Conservation (phyloP, 2,329 filamentous ascomycete genomes). For the Plenodomus lindquistii region DNA sequence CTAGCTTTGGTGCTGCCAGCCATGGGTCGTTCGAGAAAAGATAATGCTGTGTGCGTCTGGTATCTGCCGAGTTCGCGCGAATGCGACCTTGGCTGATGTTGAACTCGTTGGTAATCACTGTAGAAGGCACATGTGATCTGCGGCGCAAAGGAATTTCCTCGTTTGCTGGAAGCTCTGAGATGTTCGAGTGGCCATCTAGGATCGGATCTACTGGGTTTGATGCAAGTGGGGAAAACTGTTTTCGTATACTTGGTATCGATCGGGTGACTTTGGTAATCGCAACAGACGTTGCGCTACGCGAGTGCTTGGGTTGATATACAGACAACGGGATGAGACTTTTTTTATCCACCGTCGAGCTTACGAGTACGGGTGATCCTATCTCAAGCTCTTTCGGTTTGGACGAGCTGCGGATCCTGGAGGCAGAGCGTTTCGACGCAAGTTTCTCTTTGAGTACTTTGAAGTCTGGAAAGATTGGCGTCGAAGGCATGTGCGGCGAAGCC, state of each 20-base stretch:
- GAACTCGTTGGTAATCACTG: slow-evolving; percentile 15
- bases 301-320: slow-evolving; percentile 32
- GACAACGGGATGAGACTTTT: slow-evolving; percentile 31
- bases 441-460: slow-evolving; percentile 39
- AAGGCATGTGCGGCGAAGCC: slow-evolving; percentile 31
- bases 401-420: slow-evolving; percentile 25
- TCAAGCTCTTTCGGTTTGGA: slow-evolving; percentile 32
- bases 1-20: slow-evolving; percentile 29
- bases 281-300: slow-evolving; percentile 12
- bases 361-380: slow-evolving; percentile 37
- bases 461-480: slow-evolving; percentile 34
- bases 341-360: slow-evolving; percentile 38
- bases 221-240: slow-evolving; percentile 35
- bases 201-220: slow-evolving; percentile 37
- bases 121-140: slow-evolving; percentile 26
- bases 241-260: slow-evolving; percentile 18
- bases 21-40: slow-evolving; percentile 35
- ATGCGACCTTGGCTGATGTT: slow-evolving; percentile 18
- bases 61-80: slow-evolving; percentile 38
- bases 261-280: slow-evolving; percentile 4
- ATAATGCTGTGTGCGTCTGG: slow-evolving; percentile 26
- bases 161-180: slow-evolving; percentile 12
- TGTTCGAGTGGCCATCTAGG: slow-evolving; percentile 17
- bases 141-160: slow-evolving; percentile 16
- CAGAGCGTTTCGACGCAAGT: slow-evolving; percentile 31